Conservation (phyloP, 2,329 filamentous ascomycete species). For the Fusarium nematophilum region DNA sequence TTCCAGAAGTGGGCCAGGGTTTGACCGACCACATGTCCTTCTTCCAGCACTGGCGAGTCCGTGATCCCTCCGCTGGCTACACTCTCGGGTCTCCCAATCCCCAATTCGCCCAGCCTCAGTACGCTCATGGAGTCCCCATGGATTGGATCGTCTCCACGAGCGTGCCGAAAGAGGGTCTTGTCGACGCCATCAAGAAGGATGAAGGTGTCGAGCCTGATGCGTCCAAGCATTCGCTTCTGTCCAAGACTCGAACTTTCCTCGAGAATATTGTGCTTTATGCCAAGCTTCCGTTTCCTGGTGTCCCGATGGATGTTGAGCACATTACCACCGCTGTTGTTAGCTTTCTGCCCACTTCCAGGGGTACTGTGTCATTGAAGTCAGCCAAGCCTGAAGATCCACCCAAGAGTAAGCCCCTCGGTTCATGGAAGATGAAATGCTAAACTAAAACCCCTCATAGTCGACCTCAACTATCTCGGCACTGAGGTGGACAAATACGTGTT, state of each 20-base stretch:
- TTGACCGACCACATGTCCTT: constrained; percentile 43
- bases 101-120: constrained; percentile 50
- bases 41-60: constrained; percentile 47
- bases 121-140: constrained; percentile 48
- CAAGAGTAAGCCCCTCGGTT: constrained; percentile 26
- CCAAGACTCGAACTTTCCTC: constrained; percentile 34
- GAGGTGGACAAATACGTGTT: constrained; percentile 41
- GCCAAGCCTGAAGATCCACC: constrained; percentile 33
- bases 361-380: constrained; percentile 36
- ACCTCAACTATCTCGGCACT: constrained; percentile 40
- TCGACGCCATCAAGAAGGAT: constrained; percentile 48
- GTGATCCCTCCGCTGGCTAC: constrained; percentile 48
- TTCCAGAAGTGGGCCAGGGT: constrained; percentile 63
- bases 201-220: constrained; percentile 47
- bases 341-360: constrained; percentile 41
- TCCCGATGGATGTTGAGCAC: constrained; percentile 35
- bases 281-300: constrained; percentile 39
- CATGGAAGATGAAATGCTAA: too few relatives aligned
- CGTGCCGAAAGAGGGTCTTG: constrained; percentile 44
- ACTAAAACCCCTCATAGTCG: constrained; percentile 22
- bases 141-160: constrained; percentile 51
- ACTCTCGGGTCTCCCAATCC: constrained; percentile 50
- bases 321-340: constrained; percentile 37
- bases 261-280: constrained; percentile 40
- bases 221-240: constrained; percentile 48